Percentiles rank a stretch among this genome's conserved stretches.
Conservation (phyloP, 495 filamentous ascomycete genomes). For the Darksidea phi region DNA sequence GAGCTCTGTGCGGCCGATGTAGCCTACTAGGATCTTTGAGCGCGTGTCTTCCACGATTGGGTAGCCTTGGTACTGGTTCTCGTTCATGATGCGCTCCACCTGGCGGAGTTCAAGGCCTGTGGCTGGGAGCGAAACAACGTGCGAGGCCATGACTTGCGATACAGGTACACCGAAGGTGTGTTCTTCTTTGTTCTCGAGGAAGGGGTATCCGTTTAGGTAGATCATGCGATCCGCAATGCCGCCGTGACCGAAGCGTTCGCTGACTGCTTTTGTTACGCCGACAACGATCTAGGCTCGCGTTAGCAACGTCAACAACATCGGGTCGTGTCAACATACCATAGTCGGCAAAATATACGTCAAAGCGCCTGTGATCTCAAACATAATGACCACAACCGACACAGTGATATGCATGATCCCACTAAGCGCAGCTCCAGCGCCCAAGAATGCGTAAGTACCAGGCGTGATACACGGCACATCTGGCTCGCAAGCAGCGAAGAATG, state of each 20-base stretch:
- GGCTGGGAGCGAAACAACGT: constrained; percentile 70
- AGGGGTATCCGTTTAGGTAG: constrained; percentile 98
- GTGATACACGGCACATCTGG: constrained; percentile 97
- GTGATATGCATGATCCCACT: constrained; percentile 98
- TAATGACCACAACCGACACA: constrained; percentile 93
- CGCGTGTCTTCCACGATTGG: constrained; percentile 79
- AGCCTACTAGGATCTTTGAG: constrained; percentile 75
- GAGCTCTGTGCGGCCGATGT: constrained; percentile 92
- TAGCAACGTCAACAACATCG: constrained; percentile 6
- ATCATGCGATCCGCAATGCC: constrained; percentile 99
- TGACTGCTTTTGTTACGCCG: constrained; percentile 91
- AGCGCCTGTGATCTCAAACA: constrained; percentile 96
- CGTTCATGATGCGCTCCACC: constrained; percentile 69
- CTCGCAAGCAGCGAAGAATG: constrained; percentile 82
- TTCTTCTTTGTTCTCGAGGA: constrained; percentile 97
- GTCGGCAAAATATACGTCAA: constrained; percentile 95
- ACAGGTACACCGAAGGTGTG: constrained; percentile 96
- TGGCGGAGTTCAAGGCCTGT: constrained; percentile 71
- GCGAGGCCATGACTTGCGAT: constrained; percentile 84
- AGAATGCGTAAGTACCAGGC: constrained; percentile 91
- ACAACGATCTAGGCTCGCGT: constrained; percentile 73
- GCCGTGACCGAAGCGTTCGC: constrained; percentile 87
- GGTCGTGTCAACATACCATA: constrained; percentile 58
- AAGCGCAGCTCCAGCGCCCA: constrained; percentile 91
- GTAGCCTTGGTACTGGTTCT: constrained; percentile 91